phyloP scores from a whole-genome alignment of 495 filamentous ascomycete genomes.

The Clavariopsis aquatica region DNA sequence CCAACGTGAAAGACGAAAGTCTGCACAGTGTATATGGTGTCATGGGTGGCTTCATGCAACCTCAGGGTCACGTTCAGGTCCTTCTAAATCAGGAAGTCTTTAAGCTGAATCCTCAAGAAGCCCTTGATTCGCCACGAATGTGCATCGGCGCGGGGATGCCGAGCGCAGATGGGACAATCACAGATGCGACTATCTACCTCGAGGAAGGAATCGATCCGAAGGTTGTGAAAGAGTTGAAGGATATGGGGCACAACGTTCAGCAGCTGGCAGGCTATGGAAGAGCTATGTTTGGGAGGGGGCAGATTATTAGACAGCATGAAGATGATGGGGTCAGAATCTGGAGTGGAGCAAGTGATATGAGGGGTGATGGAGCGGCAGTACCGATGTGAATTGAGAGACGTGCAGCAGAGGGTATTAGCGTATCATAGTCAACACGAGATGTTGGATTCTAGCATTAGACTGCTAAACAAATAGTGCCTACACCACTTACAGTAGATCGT shows the following conservation, averaged over 20 bases:
- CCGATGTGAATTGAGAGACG: constrained; percentile 56
- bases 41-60: constrained; percentile 99
- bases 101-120: constrained; percentile 80
- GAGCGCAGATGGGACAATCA: constrained; percentile 50
- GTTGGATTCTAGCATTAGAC: too few relatives aligned
- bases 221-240: constrained; percentile 63
- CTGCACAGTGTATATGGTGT: constrained; percentile 88
- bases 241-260: constrained; percentile 72
- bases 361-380: constrained; percentile 84
- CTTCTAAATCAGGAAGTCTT: constrained; percentile 87
- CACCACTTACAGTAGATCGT: too few relatives aligned
- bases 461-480: too few relatives aligned
- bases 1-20: constrained; percentile 66
- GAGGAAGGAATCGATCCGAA: constrained; percentile 80
- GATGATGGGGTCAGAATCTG: constrained; percentile 71
- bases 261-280: constrained; percentile 67
- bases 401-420: too few relatives aligned
- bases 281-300: constrained; percentile 82
- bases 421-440: too few relatives aligned
- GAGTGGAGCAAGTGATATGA: constrained; percentile 81
- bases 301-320: constrained; percentile 78
- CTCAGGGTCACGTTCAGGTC: constrained; percentile 95
- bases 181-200: constrained; percentile 66
- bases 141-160: constrained; percentile 75
- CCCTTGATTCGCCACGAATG: constrained; percentile 84